Base-by-base conservation (phyloP, 192 early-diverging fungal genomes). In the Endogone sp. region DNA sequence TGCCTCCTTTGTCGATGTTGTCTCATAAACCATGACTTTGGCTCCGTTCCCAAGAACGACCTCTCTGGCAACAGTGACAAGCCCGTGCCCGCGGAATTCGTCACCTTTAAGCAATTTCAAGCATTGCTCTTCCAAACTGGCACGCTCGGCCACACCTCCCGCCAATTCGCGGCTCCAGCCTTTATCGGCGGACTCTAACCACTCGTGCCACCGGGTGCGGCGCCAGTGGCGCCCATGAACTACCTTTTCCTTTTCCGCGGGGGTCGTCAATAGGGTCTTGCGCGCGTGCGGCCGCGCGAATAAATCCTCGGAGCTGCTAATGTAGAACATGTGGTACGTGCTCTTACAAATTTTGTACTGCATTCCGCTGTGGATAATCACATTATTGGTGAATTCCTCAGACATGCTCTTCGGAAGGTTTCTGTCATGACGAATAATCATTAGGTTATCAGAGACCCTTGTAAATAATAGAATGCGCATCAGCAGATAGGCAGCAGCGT, bases 321-420 rank as follows among this genome's bases (percentile, higher is more conserved):
- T 90, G 75, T 95, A 99, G 74, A 95, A 98, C 65, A 99, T 92
- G 82, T 95, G 94, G 85, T 99, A 99, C 8, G 96, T 96, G 75
- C 98, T 96, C 57, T 94, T 87, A 55, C 93, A 93, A 56, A 99
- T 97, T 85, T 99, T 99, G 75, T 97, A 89, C 76, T 99, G 94
- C 59, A 99, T 80, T 10, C 91, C 93, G 75, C 86, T 85, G 49
- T 85, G 84, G 54, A 88, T 88, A 72, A 87, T 83, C 22, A 95
- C 75, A 71, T 84, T 86, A 69, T 70, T 79, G 72, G 69, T 68
- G 26, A 76, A 60, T 63, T 81, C 78, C 55, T 85, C 71, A 27
- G 4, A 55, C 31, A 24, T 54, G n/a, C 24, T 75, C 68, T 26
- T 67, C 29, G 1, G 66, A 28, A 29, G 72, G 72, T 20, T 69